Evolutionary conservation across 2,329 filamentous ascomycete species (phyloP).

Genomic region (Pseudohalonectria lignicola): DNA sequence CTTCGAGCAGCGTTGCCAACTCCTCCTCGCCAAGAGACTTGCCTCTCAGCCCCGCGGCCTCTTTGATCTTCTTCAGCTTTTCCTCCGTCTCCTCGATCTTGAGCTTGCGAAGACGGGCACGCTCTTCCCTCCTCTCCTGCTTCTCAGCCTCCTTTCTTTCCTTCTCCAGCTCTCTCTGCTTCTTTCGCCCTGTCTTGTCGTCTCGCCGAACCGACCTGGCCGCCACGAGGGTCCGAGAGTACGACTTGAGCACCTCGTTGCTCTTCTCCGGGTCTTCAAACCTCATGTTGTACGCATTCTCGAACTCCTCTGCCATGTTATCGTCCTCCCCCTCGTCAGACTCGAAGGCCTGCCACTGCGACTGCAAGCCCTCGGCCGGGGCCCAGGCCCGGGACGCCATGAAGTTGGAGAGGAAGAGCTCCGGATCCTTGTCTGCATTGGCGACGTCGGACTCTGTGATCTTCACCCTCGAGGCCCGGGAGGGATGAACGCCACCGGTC

Average conservation of each 20-base stretch:
- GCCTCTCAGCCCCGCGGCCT: constrained; percentile 70
- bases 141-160: constrained; percentile 72
- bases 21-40: constrained; percentile 61
- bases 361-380: constrained; percentile 41
- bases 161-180: constrained; percentile 66
- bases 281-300: constrained; percentile 88
- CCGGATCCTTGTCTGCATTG: constrained; percentile 73
- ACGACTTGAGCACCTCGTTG: constrained; percentile 80
- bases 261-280: constrained; percentile 86
- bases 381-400: constrained; percentile 88
- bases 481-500: constrained; percentile 42
- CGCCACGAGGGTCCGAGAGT: constrained; percentile 75
- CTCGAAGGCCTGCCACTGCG: constrained; percentile 71
- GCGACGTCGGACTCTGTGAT: constrained; percentile 53
- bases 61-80: constrained; percentile 79
- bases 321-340: constrained; percentile 79
- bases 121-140: constrained; percentile 64
- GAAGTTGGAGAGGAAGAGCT: constrained; percentile 90
- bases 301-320: constrained; percentile 71
- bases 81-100: constrained; percentile 85
- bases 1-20: constrained; percentile 76
- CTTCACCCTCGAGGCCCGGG: constrained; percentile 35
- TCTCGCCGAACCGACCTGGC: constrained; percentile 80
- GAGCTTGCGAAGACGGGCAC: constrained; percentile 71
- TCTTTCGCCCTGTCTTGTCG: constrained; percentile 65